phyloP scores from a whole-genome alignment of 345 rosid genomes.

The Conringia planisiliqua region DNA sequence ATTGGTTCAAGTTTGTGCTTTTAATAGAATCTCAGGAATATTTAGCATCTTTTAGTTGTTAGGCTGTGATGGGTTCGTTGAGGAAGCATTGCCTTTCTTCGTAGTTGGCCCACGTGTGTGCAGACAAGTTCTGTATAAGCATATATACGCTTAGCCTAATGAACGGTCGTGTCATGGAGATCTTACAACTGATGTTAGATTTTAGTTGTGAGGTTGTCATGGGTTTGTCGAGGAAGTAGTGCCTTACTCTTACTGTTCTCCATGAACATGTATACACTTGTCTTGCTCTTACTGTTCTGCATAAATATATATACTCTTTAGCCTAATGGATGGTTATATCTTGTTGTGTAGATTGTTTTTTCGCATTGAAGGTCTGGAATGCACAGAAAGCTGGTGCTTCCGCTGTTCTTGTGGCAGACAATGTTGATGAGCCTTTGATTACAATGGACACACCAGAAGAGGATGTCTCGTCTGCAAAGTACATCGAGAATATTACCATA shows the following conservation, averaged over 20 bases:
- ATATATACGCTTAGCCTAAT: too few relatives aligned
- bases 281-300: too few relatives aligned
- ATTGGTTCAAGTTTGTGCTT: too few relatives aligned
- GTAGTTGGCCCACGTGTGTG: too few relatives aligned
- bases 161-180: too few relatives aligned
- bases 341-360: slow-evolving; percentile 71
- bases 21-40: too few relatives aligned
- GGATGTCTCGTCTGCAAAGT: slow-evolving; percentile 57
- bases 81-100: too few relatives aligned
- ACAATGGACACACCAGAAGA: slow-evolving; percentile 95
- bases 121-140: too few relatives aligned
- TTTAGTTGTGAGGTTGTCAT: too few relatives aligned
- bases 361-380: slow-evolving; percentile 94
- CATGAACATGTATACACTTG: neutral
- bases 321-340: neutral
- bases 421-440: slow-evolving; percentile 74
- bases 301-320: neutral
- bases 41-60: too few relatives aligned
- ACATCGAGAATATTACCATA: slow-evolving; percentile 86
- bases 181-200: neutral
- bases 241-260: neutral
- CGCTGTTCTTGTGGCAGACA: slow-evolving; percentile 91
- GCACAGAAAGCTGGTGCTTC: slow-evolving; percentile 96
- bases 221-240: neutral
- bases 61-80: too few relatives aligned